These are phyloP conservation scores for Teratosphaeria nubilosa DNA, from an alignment of 2,329 filamentous ascomycete genomes.

Conservation along the genomic window DNA sequence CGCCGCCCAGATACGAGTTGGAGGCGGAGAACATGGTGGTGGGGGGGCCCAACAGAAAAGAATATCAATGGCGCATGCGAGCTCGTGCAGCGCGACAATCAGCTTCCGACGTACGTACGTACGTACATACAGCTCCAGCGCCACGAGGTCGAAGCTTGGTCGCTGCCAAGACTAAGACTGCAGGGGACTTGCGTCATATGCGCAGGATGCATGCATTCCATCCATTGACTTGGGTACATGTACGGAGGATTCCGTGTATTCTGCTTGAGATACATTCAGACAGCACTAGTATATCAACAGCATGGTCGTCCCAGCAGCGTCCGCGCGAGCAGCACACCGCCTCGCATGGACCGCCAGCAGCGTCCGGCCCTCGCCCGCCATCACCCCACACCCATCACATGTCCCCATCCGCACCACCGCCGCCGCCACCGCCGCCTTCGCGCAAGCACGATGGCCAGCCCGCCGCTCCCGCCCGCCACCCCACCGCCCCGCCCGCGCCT, in stretches of 20 bases:
- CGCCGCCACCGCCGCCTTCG: constrained; percentile 3
- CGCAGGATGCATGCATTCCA: neutral
- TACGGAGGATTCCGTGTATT: neutral
- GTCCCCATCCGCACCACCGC: neutral
- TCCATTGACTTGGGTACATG: neutral
- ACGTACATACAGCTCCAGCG: neutral
- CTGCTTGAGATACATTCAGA: too few species aligned
- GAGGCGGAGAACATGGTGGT: constrained; percentile 76
- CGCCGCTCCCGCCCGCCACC: neutral
- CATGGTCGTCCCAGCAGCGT: neutral
- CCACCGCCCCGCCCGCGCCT: constrained; percentile 33
- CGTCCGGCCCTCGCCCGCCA: constrained; percentile 2
- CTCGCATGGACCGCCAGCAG: constrained; percentile 4
- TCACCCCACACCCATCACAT: neutral
- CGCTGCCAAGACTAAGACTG: neutral
- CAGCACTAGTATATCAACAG: too few species aligned
- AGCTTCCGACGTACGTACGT: neutral
- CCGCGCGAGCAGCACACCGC: neutral
- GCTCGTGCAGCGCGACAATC: neutral
- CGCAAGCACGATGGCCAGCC: constrained; percentile 4
- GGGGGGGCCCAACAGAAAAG: neutral
- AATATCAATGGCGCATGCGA: neutral
- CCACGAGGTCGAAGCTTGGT: neutral
- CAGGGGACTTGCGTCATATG: neutral
- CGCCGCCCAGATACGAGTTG: constrained; percentile 74